phyloP scores from a whole-genome alignment of 176 grass and related monocot species.

The Juncus effusus region DNA sequence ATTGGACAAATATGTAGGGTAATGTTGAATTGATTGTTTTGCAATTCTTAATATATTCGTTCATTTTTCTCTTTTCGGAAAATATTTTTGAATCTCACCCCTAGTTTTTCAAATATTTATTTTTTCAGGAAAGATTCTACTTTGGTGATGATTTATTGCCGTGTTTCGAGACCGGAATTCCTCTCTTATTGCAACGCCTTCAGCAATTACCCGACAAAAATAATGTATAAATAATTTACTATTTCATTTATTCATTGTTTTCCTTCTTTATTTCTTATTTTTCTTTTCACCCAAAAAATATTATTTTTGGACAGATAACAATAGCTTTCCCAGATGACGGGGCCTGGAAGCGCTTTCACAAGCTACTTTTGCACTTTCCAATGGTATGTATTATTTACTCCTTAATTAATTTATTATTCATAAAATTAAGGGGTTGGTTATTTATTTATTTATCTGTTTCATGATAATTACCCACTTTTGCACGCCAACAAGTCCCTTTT shows the following conservation, averaged over 20 bases:
- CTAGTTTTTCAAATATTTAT: too few species aligned
- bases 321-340: constrained; percentile 98
- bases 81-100: background rate
- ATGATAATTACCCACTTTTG: background rate
- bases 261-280: background rate
- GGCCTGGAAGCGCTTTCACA: constrained; percentile 96
- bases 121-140: constrained; percentile 48
- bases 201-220: constrained; percentile 59
- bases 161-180: constrained; percentile 79
- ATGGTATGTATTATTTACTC: constrained; percentile 36
- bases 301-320: constrained; percentile 49
- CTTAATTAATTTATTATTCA: background rate
- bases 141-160: constrained; percentile 77
- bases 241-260: background rate
- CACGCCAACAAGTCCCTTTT: too few species aligned
- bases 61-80: background rate
- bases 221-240: constrained; percentile 40
- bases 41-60: background rate
- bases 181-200: constrained; percentile 66
- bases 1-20: too few species aligned
- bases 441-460: background rate
- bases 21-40: too few species aligned
- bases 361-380: constrained; percentile 65
- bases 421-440: background rate
- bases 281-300: background rate